phyloP scores from a whole-genome alignment of 2,329 filamentous ascomycete species.

The Cladosporium austrohemisphaericum region DNA sequence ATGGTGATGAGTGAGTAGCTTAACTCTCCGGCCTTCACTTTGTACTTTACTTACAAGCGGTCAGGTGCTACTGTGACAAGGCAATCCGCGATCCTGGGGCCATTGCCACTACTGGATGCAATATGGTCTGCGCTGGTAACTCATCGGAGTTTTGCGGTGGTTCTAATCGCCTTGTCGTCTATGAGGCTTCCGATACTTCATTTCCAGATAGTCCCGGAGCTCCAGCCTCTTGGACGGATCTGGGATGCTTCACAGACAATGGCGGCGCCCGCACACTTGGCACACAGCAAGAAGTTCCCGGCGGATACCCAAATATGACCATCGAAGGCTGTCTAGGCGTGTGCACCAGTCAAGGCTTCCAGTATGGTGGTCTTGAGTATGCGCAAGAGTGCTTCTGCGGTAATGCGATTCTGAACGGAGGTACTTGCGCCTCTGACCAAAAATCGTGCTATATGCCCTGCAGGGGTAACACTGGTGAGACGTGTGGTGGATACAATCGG shows the following conservation, averaged over 20 bases:
- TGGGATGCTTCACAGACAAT: constrained; percentile 27
- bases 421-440: constrained; percentile 2
- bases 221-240: constrained; percentile 20
- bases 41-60: no score
- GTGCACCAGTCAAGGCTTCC: background rate
- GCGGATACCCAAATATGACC: constrained; percentile 21
- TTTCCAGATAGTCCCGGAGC: background rate
- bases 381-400: constrained; percentile 13
- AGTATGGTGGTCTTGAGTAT: constrained; percentile 6
- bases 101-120: constrained; percentile 6
- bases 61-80: constrained; percentile 50
- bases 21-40: constrained; percentile 18
- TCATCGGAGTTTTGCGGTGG: constrained; percentile 23
- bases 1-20: constrained; percentile 45
- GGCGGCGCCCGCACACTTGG: constrained; percentile 21
- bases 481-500: constrained; percentile 8
- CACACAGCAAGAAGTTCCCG: constrained; percentile 18
- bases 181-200: constrained; percentile 21
- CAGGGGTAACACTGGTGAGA: constrained; percentile 9
- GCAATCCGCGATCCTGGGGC: background rate
- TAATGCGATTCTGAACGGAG: constrained; percentile 5
- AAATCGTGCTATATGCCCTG: constrained; percentile 13
- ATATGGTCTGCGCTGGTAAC: constrained; percentile 14
- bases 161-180: constrained; percentile 42
- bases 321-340: constrained; percentile 2